Evolutionary conservation across 2,329 filamentous ascomycete species (phyloP).

Genomic region (Monilinia polystroma): DNA sequence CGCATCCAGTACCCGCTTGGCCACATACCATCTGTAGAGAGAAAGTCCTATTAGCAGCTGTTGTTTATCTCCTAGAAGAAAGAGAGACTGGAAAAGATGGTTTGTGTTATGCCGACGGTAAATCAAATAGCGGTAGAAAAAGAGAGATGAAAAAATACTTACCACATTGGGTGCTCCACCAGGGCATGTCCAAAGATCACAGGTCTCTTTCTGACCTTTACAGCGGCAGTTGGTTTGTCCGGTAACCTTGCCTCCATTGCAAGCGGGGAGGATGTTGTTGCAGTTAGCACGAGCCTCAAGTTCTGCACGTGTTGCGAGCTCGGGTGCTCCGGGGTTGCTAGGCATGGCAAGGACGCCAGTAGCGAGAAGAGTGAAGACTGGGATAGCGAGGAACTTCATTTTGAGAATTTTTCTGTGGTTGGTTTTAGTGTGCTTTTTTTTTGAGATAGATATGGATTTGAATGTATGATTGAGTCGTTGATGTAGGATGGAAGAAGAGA

Average conservation of each 20-base stretch:
- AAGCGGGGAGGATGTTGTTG: neutral
- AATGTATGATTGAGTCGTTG: slow-evolving; percentile 3
- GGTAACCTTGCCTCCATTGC: neutral
- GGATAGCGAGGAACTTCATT: slow-evolving; percentile 26
- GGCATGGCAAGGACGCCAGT: slow-evolving; percentile 21
- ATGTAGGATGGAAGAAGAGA: neutral
- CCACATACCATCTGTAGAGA: neutral
- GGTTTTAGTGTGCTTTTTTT: neutral
- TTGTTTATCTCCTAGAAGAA: neutral
- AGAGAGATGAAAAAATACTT: neutral
- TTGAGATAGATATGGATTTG: neutral
- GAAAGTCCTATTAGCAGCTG: neutral
- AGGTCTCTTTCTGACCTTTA: neutral
- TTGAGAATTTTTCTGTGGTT: slow-evolving; percentile 6
- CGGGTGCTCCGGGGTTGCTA: slow-evolving; percentile 6
- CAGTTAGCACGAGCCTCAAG: slow-evolving; percentile 3
- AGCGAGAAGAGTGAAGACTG: slow-evolving; percentile 23
- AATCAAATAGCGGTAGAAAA: neutral
- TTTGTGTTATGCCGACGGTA: neutral
- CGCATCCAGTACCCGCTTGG: neutral
- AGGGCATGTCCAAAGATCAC: neutral
- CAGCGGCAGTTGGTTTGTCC: neutral
- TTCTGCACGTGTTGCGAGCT: neutral
- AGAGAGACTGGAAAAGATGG: neutral
- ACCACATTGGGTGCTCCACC: neutral